Base-by-base conservation (phyloP, 2,329 filamentous ascomycete species). In the Arthrobotrys pseudoclavata region DNA sequence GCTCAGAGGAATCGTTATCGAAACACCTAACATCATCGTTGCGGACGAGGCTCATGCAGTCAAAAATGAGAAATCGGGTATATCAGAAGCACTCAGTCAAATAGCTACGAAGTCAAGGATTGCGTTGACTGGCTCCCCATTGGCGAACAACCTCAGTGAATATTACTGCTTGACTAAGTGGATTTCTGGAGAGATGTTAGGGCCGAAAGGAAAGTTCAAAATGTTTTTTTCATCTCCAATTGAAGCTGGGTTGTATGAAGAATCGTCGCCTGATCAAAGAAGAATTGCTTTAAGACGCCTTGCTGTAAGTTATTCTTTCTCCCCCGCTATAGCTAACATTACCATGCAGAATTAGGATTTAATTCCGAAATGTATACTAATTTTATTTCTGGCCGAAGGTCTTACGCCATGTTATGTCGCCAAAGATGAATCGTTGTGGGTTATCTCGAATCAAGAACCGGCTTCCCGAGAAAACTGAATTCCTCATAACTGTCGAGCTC, bases 151-250 rank as follows among this genome's bases (percentile, higher is more conserved):
- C 64, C 89, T 97, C 0, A 85, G 88, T 37, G 94, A 97, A 81
- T 97, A 97, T 82, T 93, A 82, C 85, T 89, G 18, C 92, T 96
- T 89, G 91, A 97, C 72, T 88, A 95, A 79, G 97, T 93, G 93
- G 89, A 96, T 66, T 90, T 92, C 1, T 91, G 92, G 0, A 89
- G 89, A 34, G 97, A 92, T 82, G 86, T 97, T 4, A 93, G 92
- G 0, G 86, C 88, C 61, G 2, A 84, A 87, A 7, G 81, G 83
- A 0, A 91, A 94, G 81, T 97, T 97, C 83, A 87, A 86, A 24
- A 82, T 86, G 0, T 87, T 90, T n/a, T 97, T 91, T 82, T 87
- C 89, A 3, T 87, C 86, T 2, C 92, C 92, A 0, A 97, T 97
- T 79, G 86, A 91, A 68, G 84, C 87, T 10, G 94, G 94, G 0